Percentiles rank a stretch among this genome's conserved stretches.
These are phyloP conservation scores for Leccinellum luteum DNA, from an alignment of 768 basidiomycete species.

Conservation along the genomic window DNA sequence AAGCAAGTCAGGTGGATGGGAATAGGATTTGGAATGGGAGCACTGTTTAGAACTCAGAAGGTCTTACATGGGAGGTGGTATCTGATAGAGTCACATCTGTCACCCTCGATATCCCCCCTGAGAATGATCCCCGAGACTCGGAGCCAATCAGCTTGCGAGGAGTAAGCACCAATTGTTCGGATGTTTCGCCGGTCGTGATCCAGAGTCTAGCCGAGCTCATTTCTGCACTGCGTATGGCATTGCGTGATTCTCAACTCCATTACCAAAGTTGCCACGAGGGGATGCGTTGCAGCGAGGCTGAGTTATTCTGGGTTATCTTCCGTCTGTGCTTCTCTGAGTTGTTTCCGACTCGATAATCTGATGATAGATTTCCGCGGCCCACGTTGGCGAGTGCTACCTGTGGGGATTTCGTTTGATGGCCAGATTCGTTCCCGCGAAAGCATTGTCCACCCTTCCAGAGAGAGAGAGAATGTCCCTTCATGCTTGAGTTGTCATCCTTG, in stretches of 20 bases:
- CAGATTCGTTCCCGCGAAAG: conserved; percentile 24
- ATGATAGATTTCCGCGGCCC: neutral
- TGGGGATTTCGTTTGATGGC: neutral
- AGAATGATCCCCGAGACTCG: neutral
- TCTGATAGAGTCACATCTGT: no score
- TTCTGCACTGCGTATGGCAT: neutral
- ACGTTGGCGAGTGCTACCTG: neutral
- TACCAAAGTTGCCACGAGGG: neutral
- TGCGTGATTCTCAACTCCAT: neutral
- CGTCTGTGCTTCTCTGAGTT: neutral
- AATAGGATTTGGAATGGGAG: neutral
- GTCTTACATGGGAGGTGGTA: conserved; percentile 9
- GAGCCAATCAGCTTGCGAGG: neutral
- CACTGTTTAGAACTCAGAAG: conserved; percentile 5
- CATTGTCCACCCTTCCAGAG: neutral
- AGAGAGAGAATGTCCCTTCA: neutral
- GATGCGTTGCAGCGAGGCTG: neutral
- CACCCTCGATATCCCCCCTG: neutral
- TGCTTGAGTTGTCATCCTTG: neutral
- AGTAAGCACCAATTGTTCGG: neutral
- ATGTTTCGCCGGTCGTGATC: neutral
- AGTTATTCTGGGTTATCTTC: neutral
- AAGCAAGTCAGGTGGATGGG: conserved; percentile 5
- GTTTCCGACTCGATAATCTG: neutral
- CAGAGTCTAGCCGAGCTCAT: neutral